Evolutionary conservation across 495 filamentous ascomycete species (phyloP), one percentile per base, ranked within the genome.

Genomic region (Tuber umbilicatum): DNA sequence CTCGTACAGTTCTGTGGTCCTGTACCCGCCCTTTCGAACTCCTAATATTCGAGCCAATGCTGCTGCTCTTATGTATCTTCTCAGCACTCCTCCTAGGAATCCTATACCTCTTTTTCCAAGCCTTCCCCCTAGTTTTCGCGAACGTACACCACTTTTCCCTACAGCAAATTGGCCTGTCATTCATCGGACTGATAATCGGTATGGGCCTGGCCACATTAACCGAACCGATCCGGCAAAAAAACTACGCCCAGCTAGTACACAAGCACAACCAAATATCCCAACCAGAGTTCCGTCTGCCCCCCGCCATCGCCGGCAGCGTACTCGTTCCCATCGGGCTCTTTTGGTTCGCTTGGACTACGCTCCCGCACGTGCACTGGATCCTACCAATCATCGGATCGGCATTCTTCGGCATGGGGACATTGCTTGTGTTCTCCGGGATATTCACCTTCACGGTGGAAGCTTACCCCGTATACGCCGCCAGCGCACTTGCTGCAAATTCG

Each of bases 381-480:
- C 89, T 87, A 2, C 86, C 85, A 73, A 90, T 93, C 69, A 86
- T 89, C 16, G 90, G 86, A 38, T 89, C 88, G 37, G 88, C 86
- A 7, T 88, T 91, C 7, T 93, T 94, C 78, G 92, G 91, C 4
- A 91, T 92, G 73, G 93, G 92, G n/a, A 92, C 89, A 45, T 86
- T 93, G 69, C 84, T 94, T 14, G 91, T 91, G 35, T 97, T 92
- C 83, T 89, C 89, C 21, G 94, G 94, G 21, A 87, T 97, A 78
- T 98, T 97, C 83, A 97, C 94, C 38, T 97, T 97, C 84, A 85
- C 97, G 71, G 94, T 98, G 40, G 94, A 97, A 83, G 91, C 91
- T n/a, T 94, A 97, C 83, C 94, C 94, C 6, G 84, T 90, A 27
- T 97, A 94, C 85, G 93, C 94, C 40, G 95, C 95, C 39, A 91